Percentiles rank a stretch among this genome's conserved stretches.
These are phyloP conservation scores for Aspergillus egyptiacus DNA, from an alignment of 495 filamentous ascomycete species.

Conservation along the genomic window DNA sequence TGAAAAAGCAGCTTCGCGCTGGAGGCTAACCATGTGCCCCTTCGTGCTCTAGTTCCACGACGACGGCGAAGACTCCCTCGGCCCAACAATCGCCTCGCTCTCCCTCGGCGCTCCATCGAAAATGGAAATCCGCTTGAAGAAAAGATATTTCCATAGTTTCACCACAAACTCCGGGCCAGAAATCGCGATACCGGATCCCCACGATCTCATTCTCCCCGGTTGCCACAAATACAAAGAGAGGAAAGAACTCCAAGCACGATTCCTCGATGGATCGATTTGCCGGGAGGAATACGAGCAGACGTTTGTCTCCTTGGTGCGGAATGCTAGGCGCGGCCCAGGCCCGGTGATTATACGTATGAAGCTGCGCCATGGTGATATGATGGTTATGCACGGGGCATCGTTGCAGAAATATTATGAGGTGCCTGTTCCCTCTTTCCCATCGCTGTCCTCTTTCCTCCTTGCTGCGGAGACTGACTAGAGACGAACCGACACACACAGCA, in stretches of 20 bases:
- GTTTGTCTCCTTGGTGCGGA: no score
- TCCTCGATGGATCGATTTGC: constrained; percentile 18
- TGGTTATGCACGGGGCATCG: constrained; percentile 71
- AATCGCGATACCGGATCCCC: constrained; percentile 8
- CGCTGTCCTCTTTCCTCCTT: no score
- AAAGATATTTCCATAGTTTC: constrained; percentile 41
- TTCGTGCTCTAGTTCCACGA: constrained; percentile 87
- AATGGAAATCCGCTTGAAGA: constrained; percentile 70
- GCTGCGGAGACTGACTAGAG: no score
- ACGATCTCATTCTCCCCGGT: constrained; percentile 30
- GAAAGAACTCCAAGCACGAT: constrained; percentile 27
- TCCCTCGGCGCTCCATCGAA: constrained; percentile 63
- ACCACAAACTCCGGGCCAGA: constrained; percentile 17
- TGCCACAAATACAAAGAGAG: constrained; percentile 38
- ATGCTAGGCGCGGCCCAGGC: no score
- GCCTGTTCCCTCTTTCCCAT: constrained; percentile 14
- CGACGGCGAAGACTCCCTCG: constrained; percentile 72
- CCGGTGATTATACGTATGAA: constrained; percentile 31
- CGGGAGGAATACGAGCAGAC: constrained; percentile 18
- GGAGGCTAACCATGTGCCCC: no score
- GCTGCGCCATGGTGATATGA: constrained; percentile 71
- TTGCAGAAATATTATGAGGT: constrained; percentile 74
- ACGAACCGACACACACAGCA: constrained; percentile 47
- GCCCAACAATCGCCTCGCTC: constrained; percentile 68
- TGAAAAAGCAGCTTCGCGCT: no score